Evolutionary conservation across 169 alveolate species (phyloP), one percentile per base, ranked within the genome.

Genomic region (Miamiensis avidus): DNA sequence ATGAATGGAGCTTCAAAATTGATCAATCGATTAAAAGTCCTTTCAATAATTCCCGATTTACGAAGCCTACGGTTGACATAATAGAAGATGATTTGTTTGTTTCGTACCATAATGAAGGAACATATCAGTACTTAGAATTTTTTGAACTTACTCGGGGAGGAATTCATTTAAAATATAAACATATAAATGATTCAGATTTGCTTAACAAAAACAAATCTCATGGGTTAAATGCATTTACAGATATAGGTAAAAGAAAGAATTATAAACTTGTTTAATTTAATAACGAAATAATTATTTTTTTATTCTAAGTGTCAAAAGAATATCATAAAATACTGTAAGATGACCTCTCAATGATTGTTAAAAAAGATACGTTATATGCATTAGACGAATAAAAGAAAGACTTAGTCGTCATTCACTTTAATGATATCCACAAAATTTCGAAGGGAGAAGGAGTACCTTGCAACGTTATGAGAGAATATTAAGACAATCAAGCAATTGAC

Each of bases 11-110:
- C 20, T 64, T 86, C 15, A 86, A 86, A 49, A 84, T 86, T 27
- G 90, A 86, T 75, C 31, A 81, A 25, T 86, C 90, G 0, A 81
- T 31, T 49, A 86, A 86, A 81, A 81, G 87, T 25, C 90, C 90
- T 29, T 86, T 86, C 29, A 34, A 75, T 0, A 86, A 86, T 86
- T 77, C 78, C 26, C 33, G 90, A 28, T 86, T 81, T 75, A 75
- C 74, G 0, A 86, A 86, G 31, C 90, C 90, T 16, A 73, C 65
- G 27, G 76, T 86, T 11, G 90, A 86, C 29, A 33, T 65, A 65
- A 84, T 86, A 25, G 85, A 81, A 33, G 74, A 74, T 1, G 74
- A 81, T 34, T 65, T 86, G 27, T 86, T 86, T 76, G 65, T 86
- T 65, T 81, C 90, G 0, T 65, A 69, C 49, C 65, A 86, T 6